Evolutionary conservation across 2,329 filamentous ascomycete species (phyloP).

Genomic region (Onygenales sp.): DNA sequence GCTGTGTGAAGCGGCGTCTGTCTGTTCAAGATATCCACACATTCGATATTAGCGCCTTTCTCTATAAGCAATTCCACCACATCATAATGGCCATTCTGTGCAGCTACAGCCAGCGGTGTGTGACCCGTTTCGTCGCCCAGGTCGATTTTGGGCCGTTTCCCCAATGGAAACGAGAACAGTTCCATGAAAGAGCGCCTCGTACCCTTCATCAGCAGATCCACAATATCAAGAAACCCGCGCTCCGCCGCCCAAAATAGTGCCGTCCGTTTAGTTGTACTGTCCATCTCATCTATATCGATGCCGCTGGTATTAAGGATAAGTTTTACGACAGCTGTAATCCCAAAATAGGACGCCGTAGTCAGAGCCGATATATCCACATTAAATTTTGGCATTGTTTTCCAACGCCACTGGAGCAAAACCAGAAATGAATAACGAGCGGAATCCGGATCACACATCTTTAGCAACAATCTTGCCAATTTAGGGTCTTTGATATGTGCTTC

Average conservation of each 20-base stretch:
- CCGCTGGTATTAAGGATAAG: background rate
- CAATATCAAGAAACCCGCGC: no score
- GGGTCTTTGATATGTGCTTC: background rate
- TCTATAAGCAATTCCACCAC: background rate
- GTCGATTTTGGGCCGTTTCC: no score
- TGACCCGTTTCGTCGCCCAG: no score
- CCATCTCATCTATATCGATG: slow-evolving; percentile 1
- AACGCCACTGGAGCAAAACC: background rate
- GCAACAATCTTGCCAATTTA: background rate
- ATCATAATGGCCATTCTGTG: background rate
- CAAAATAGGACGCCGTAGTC: slow-evolving; percentile 5
- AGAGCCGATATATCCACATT: background rate
- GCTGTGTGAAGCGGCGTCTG: no score
- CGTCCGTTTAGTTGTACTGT: background rate
- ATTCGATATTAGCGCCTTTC: background rate
- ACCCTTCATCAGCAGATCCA: no score
- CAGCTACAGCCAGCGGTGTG: no score
- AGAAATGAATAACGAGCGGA: background rate
- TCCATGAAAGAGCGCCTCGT: no score
- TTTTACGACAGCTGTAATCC: background rate
- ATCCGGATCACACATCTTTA: background rate
- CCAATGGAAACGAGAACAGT: no score
- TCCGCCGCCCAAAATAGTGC: background rate
- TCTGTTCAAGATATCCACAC: no score
- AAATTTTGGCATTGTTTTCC: background rate